Evolutionary conservation across 108 stramenopile genomes (phyloP), one percentile per base, ranked within the genome.

Genomic region (Nitzschia sp.): DNA sequence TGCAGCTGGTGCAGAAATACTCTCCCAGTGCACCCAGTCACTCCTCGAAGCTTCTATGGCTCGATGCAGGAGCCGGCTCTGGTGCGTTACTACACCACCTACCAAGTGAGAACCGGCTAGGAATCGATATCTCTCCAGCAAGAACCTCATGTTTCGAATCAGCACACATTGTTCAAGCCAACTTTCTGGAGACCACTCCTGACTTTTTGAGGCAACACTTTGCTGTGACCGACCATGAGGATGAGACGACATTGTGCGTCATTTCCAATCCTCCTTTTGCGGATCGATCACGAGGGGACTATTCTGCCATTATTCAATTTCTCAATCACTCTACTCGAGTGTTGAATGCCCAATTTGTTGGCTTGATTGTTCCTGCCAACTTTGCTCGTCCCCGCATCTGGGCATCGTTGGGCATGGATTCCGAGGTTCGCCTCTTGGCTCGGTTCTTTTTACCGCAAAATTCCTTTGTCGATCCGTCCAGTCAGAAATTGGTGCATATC

Each of bases 251-350:
- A 6, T 9, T 77, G 13, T 72, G 45, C 36, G 47, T 81, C 2
- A 68, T 81, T 25, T 75, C 80, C 47, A 81, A 81, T 53, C 80
- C 80, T 33, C 80, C 80, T 15, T 81, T 81, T 69, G 52, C 72
- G 0, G 67, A 63, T 15, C 29, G 50, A 23, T 62, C 54, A 31
- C 67, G 80, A 30, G 80, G 80, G 1, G 76, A 81, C 53, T 77
- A 73, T 50, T 66, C 63, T 6, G 45, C 68, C 3, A 77, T 81
- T 38, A 63, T 69, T 13, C 45, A 72, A 30, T 81, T 81, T 35
- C 68, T 81, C 34, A 72, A 73, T 58, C 71, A 81, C 53, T 53
- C 76, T 0, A 27, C 73, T 46, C 58, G 56, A 23, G 21, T 38
- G 2, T 58, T 81, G 1, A 15, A 46, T 0, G 80, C 80, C 0